These are phyloP conservation scores for Mycosphaerelloides madeirae DNA, from an alignment of 2,329 filamentous ascomycete genomes.

Conservation along the genomic window DNA sequence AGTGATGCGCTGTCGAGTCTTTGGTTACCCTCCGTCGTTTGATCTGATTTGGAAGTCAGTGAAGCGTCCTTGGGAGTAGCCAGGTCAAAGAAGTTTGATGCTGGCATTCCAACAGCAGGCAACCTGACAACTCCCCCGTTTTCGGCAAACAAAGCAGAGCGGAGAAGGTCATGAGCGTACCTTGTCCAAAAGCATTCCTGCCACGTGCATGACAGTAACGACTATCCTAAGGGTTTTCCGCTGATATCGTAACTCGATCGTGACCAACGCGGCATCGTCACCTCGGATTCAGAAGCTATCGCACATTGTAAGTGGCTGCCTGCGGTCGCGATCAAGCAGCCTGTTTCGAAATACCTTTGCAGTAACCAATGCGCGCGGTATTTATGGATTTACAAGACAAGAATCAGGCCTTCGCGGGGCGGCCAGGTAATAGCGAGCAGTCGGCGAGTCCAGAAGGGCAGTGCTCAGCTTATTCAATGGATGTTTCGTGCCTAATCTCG, in stretches of 20 bases:
- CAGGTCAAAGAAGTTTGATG: slow-evolving; percentile 10
- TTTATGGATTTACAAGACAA: too few species aligned
- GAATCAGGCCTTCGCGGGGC: too few species aligned
- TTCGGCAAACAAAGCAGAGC: not conserved
- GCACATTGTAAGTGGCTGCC: slow-evolving; percentile 4
- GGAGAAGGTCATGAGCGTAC: not conserved
- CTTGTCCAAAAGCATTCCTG: slow-evolving; percentile 16
- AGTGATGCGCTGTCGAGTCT: not conserved
- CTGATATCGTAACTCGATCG: not conserved
- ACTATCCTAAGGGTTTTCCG: slow-evolving; percentile 1
- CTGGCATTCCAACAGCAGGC: not conserved
- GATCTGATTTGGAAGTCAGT: slow-evolving; percentile 1
- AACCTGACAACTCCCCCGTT: not conserved
- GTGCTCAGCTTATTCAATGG: too few species aligned
- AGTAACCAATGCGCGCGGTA: too few species aligned
- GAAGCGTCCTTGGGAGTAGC: not conserved
- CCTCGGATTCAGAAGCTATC: not conserved
- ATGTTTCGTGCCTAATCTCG: too few species aligned
- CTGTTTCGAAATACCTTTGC: too few species aligned
- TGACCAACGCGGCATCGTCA: slow-evolving; percentile 8
- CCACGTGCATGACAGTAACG: slow-evolving; percentile 7
- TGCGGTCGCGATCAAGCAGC: not conserved
- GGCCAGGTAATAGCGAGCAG: too few species aligned
- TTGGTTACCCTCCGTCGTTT: slow-evolving; percentile 3
- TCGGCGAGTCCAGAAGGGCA: too few species aligned